Conservation (phyloP, 2,329 filamentous ascomycete species). For the Pyrenophora graminea region DNA sequence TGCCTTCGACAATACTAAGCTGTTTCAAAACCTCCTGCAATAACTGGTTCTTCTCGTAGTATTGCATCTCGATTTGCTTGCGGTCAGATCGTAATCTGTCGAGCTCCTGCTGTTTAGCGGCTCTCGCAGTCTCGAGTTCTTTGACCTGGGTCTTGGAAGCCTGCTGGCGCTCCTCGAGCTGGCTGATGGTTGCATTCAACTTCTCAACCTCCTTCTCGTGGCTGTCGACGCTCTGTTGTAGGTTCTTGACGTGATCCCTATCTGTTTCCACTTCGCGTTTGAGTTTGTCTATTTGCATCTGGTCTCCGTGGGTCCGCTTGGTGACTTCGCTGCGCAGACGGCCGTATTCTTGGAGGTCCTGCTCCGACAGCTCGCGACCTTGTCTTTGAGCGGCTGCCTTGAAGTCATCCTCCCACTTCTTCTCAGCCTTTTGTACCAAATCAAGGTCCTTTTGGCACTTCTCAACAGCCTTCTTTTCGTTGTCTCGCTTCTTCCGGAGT, state of each 20-base stretch:
- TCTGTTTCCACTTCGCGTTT: constrained; percentile 88
- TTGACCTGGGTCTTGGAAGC: constrained; percentile 66
- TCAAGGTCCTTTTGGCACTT: constrained; percentile 80
- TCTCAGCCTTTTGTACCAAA: constrained; percentile 85
- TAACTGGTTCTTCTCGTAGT: constrained; percentile 90
- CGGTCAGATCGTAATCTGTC: constrained; percentile 60
- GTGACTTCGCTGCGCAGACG: constrained; percentile 82
- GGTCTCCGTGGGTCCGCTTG: constrained; percentile 77
- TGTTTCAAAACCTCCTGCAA: constrained; percentile 80
- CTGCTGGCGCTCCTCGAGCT: constrained; percentile 70
- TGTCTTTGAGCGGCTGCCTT: constrained; percentile 82
- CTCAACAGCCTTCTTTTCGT: constrained; percentile 69
- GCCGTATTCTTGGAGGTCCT: constrained; percentile 89
- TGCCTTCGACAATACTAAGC: constrained; percentile 81
- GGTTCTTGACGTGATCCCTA: constrained; percentile 83
- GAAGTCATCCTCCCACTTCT: constrained; percentile 87
- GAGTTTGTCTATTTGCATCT: constrained; percentile 83
- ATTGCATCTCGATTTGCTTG: constrained; percentile 68
- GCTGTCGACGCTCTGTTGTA: constrained; percentile 85
- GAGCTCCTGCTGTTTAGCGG: constrained; percentile 86
- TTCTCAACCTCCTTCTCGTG: constrained; percentile 74
- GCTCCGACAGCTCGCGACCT: constrained; percentile 81
- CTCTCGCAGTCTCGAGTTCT: constrained; percentile 75
- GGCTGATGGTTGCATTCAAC: constrained; percentile 70
- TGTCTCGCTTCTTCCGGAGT: constrained; percentile 75